These are phyloP conservation scores for Glonium stellatum DNA, from an alignment of 495 filamentous ascomycete genomes.

Conservation along the genomic window DNA sequence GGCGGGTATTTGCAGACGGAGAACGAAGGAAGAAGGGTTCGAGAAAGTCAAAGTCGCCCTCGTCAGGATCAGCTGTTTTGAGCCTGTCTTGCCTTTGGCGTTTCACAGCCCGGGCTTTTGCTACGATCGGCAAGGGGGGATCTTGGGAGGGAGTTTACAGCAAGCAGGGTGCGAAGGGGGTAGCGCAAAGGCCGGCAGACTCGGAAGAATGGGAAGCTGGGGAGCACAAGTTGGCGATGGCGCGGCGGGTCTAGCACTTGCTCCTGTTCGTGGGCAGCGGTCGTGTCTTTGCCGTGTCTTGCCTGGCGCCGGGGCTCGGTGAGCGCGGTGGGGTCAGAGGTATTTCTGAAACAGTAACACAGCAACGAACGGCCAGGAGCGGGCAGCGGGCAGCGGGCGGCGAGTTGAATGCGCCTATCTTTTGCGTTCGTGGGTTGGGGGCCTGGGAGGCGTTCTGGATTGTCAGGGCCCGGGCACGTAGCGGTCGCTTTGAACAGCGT, in stretches of 20 bases:
- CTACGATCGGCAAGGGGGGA: slow-evolving; percentile 1
- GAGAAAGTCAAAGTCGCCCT: neutral
- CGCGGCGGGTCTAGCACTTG: neutral
- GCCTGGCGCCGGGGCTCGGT: neutral
- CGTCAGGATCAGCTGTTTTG: neutral
- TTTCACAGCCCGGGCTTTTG: neutral
- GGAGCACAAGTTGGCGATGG: neutral
- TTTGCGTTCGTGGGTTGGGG: too few relatives aligned
- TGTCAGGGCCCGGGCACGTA: neutral
- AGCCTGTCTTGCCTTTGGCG: neutral
- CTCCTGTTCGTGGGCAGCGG: neutral
- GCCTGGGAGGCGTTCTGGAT: too few relatives aligned
- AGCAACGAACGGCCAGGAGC: too few relatives aligned
- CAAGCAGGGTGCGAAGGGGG: neutral
- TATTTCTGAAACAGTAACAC: neutral
- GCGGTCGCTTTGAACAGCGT: neutral
- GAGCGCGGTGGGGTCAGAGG: neutral
- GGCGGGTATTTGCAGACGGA: slow-evolving; percentile 1
- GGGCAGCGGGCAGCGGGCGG: too few relatives aligned
- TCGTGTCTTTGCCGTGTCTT: neutral
- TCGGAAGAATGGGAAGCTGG: neutral
- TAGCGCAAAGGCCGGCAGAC: neutral
- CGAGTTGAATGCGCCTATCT: too few relatives aligned
- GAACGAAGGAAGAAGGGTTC: slow-evolving; percentile 1
- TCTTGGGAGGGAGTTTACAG: too few relatives aligned